Base-by-base conservation (phyloP, 2,329 filamentous ascomycete species). In the Aspergillus aculeatinus region DNA sequence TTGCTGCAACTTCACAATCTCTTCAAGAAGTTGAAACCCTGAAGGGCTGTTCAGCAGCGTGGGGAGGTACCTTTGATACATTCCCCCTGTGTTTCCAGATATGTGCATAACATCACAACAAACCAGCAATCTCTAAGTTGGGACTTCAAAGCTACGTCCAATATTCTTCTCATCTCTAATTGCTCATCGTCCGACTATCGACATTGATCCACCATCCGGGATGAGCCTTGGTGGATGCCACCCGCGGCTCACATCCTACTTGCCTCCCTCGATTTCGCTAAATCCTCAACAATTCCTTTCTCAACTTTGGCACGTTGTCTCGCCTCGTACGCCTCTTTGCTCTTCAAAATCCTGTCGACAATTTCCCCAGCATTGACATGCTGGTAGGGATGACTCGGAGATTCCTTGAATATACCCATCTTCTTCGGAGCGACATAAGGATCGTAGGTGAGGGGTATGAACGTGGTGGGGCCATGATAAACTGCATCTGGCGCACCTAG, bases 401-500 rank as follows among this genome's bases (percentile, higher is more conserved):
- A 88, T 73, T 96, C 86, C 47, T 82, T 84, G 81, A 96, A 96
- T 72, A 99, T 92, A 35, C 89, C 89, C 81, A 96, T 87, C 51
- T 83, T 81, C 76, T 93, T 95, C 56, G 92, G 88, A 14, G 87
- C 91, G 29, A 83, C 82, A 78, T 98, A 97, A 1, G 90, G 90
- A 70, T 93, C 90, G 72, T 90, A 90, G 5, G 87, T 91, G 25
- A 83, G 74, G 12, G 81, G 90, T 81, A 96, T 95, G 74, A 96
- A 97, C 12, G 90, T 85, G 0, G 95, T 99, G 6, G 92, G 92
- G n/a, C 95, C 95, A 78, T 99, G 95, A 77, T 98, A 99, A 62
- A 99, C 91, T 29, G 87, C 89, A 68, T 89, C 83, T 14, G 92
- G 91, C 4, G 84, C 84, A 53, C 89, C 87, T 76, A 87, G 87